phyloP scores from a whole-genome alignment of 306 rosid genomes.

The Casuarina glauca region DNA sequence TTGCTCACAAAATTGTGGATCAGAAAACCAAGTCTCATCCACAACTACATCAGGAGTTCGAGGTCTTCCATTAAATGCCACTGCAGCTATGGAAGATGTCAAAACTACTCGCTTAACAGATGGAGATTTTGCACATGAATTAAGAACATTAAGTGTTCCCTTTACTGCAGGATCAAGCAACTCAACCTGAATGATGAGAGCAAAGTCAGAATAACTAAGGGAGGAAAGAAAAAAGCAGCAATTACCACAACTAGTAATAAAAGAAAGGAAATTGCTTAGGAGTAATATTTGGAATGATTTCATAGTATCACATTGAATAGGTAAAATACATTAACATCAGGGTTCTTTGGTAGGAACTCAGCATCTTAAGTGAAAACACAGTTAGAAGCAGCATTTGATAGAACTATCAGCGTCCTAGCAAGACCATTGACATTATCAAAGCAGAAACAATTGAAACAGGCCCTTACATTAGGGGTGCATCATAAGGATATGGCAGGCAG shows the following conservation, averaged over 20 bases:
- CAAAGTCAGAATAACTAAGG: not conserved
- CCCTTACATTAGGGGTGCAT: not conserved
- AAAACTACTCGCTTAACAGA: constrained; percentile 52
- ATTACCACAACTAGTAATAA: not conserved
- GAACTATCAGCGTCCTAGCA: not conserved
- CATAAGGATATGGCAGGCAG: not conserved
- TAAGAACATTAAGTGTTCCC: constrained; percentile 61
- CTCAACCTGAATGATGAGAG: constrained; percentile 40
- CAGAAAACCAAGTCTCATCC: constrained; percentile 61
- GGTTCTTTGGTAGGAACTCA: not conserved
- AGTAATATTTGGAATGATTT: not conserved
- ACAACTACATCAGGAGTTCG: constrained; percentile 42
- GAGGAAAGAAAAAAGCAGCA: not conserved
- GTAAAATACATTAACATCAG: not conserved
- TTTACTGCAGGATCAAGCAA: constrained; percentile 58
- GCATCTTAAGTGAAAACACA: not conserved
- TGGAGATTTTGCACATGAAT: constrained; percentile 33
- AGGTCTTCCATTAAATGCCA: constrained; percentile 36
- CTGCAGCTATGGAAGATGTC: constrained; percentile 58
- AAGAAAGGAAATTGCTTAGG: not conserved
- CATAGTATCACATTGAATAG: not conserved
- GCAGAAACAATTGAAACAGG: not conserved
- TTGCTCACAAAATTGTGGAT: constrained; percentile 38
- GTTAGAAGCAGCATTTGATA: not conserved
- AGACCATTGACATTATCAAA: not conserved